Base-by-base conservation (phyloP, 1,284 basidiomycete genomes). In the Moesziomyces globuligerus region DNA sequence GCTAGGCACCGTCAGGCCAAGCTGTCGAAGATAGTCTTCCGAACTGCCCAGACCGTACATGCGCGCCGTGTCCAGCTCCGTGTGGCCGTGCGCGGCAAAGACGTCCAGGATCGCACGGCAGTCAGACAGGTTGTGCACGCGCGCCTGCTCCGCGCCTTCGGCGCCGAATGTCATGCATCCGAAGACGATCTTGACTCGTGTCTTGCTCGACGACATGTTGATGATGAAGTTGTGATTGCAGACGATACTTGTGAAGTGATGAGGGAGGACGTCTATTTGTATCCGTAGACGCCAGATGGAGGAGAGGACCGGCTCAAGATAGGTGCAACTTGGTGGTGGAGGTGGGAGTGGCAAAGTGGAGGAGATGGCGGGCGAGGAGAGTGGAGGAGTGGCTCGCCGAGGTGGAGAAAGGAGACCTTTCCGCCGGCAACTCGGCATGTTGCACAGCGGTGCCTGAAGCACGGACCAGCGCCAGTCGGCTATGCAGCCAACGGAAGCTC, bases 141-240 rank as follows among this genome's bases (percentile, higher is more conserved):
- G 85, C 2, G 86, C 85, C 40, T 85, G 84, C 23, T 84, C 84
- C 18, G 85, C 86, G 2, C 65, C 65, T 29, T 80, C 71, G 18
- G 78, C 69, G 32, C 84, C 83, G 45, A 84, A 83, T 11, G 86
- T 86, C 86, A 86, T 86, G 28, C 85, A 83, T 17, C 85, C 86
- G 82, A 85, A 68, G 34, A 68, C 67, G 53, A 76, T 49, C 38
- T 70, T 70, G 52, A 76, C 21, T 32, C 39, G 43, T 20, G 72
- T 62, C 48, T 54, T 85, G 0, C 92, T 94, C 3, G 92, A 91
- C 24, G 93, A n/a, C n/a, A n/a, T n/a, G n/a, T n/a, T n/a, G n/a
- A 3, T 18, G 36, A 4, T 29, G 28, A 18, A 13, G 46, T 34
- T n/a, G 36, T 47, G 28, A 20, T 38, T 21, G 3, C 20, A 10